Base-by-base conservation (phyloP, 306 rosid genomes). In the Lathyrus oleraceus region DNA sequence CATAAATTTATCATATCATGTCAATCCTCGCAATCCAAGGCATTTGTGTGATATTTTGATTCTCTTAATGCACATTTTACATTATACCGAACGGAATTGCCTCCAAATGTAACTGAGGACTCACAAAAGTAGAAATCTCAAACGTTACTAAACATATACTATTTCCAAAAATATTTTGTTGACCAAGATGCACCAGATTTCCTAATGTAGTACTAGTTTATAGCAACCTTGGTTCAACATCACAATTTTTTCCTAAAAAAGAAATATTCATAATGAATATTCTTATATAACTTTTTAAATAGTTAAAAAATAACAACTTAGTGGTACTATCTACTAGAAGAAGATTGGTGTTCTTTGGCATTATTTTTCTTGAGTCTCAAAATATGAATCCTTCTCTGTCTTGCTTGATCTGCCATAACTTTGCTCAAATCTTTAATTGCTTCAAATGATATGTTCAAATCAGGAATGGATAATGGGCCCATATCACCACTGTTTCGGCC, bases 311-410 rank as follows among this genome's bases (percentile, higher is more conserved):
- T 27, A 3, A 27, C 2, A 27, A 3, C 2, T 27, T 2, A 27
- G 30, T 27, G 30, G 1, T 30, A 30, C 35, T 30, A 30, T 30
- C 35, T 23, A 48, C 10, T 1, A 16, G 51, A 43, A 52, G 27
- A 42, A 32, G 38, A 32, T 10, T 62, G 68, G 13, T 78, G 81
- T 32, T 53, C 60, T 77, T 77, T 79, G 69, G 15, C 61, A 11
- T 74, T 64, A 7, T 8, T 35, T 44, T 48, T 85, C 79, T 89
- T 91, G 8, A 28, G 70, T 74, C 85, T 81, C 47, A 42, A 64
- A 75, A 84, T 82, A 67, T 66, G 86, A 61, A 79, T 72, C 82
- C 97, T 87, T 10, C 53, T 80, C n/a, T 81, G 81, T 61, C 96
- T 85, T 0, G 91, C 91, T 65, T 68, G 69, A 54, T 87, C 86